A percentile compares a stretch with the other conserved stretches of the same genome.
phyloP scores from a whole-genome alignment of 768 basidiomycete genomes.

The Strobilomyces dryophilus region DNA sequence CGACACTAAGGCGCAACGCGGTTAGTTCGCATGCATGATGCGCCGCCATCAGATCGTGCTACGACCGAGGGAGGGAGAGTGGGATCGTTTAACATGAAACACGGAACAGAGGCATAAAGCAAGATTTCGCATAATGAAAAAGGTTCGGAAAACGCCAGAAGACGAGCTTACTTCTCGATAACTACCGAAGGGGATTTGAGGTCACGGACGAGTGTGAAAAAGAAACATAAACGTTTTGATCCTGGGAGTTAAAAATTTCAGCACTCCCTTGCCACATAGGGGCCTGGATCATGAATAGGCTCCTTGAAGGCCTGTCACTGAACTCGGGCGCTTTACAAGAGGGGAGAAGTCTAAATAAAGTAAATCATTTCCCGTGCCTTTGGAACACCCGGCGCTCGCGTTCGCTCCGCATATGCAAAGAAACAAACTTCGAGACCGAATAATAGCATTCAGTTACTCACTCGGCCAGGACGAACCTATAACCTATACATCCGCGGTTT shows the following conservation, averaged over 20 bases:
- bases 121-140: conserved; percentile 21
- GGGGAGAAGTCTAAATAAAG: conserved; percentile 22
- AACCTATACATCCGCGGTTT: conserved; percentile 59
- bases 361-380: conserved; percentile 12
- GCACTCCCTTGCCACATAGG: not conserved
- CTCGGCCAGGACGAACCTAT: conserved; percentile 58
- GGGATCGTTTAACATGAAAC: conserved; percentile 17
- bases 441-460: conserved; percentile 31
- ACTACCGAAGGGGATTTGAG: conserved; percentile 50
- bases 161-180: conserved; percentile 54
- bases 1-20: conserved; percentile 35
- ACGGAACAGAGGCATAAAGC: conserved; percentile 8
- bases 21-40: conserved; percentile 8
- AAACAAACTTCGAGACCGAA: conserved; percentile 1
- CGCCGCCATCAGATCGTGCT: conserved; percentile 4
- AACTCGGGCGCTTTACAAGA: conserved; percentile 4
- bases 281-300: conserved; percentile 1
- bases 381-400: not conserved
- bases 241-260: conserved; percentile 35
- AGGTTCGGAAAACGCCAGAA: conserved; percentile 16
- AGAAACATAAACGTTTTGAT: conserved; percentile 63
- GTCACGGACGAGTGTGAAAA: conserved; percentile 53
- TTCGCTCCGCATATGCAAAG: conserved; percentile 1
- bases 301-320: not conserved
- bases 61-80: conserved; percentile 3